Evolutionary conservation across 768 basidiomycete species (phyloP).

Genomic region (Xerocomus brunneocitrinus): DNA sequence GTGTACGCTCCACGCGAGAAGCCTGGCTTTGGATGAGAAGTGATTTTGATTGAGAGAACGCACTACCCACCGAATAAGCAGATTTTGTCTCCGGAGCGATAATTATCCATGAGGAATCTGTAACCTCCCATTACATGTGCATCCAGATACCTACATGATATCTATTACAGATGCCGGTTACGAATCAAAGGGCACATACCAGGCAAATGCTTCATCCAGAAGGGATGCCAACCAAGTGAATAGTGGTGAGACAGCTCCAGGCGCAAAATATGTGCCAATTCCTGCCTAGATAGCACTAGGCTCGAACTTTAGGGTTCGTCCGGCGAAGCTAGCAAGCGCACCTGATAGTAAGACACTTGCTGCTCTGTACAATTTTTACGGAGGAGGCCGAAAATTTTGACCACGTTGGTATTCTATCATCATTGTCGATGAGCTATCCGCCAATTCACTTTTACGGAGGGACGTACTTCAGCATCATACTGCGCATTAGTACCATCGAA

Average conservation of each 20-base stretch:
- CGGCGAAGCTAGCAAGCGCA: conserved; percentile 20
- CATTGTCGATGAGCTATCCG: neutral
- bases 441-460: neutral
- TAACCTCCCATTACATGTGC: conserved; percentile 74
- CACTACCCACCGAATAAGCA: conserved; percentile 58
- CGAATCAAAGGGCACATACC: conserved; percentile 38
- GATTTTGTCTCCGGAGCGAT: conserved; percentile 65
- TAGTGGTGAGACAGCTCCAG: conserved; percentile 62
- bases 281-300: conserved; percentile 35
- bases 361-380: conserved; percentile 49
- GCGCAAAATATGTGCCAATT: conserved; percentile 48
- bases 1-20: conserved; percentile 74
- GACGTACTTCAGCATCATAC: conserved; percentile 44
- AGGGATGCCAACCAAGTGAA: conserved; percentile 56
- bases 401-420: conserved; percentile 60
- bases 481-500: conserved; percentile 66
- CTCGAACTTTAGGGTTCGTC: neutral
- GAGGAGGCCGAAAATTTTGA: conserved; percentile 64
- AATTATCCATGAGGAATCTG: conserved; percentile 75
- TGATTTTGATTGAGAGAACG: neutral
- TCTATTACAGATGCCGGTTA: neutral
- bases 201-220: conserved; percentile 67
- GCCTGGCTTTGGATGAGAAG: conserved; percentile 37
- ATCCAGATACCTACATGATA: conserved; percentile 55
- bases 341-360: conserved; percentile 72